Percentiles rank a stretch among this genome's conserved stretches.
Conservation (phyloP, 768 basidiomycete genomes). For the Kwoniella heveanensis region DNA sequence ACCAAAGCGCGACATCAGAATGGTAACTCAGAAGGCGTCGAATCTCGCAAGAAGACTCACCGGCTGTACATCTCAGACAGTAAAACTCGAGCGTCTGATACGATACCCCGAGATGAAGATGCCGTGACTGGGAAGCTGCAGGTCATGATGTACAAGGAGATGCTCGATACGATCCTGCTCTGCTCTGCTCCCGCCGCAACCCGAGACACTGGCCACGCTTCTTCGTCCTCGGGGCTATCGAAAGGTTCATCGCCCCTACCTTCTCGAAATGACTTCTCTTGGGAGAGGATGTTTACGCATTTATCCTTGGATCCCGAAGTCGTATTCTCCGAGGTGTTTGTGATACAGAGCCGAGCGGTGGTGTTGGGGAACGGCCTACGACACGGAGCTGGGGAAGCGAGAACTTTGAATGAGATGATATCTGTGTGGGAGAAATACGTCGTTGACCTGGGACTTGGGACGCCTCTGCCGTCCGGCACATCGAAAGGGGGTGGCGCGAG, state of each 20-base stretch:
- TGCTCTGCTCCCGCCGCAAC: constrained; percentile 1
- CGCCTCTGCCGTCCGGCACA: not conserved
- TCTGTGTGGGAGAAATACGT: constrained; percentile 46
- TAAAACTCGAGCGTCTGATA: constrained; percentile 53
- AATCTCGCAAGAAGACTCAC: constrained; percentile 31
- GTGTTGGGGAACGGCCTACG: constrained; percentile 49
- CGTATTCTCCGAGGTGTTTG: constrained; percentile 46
- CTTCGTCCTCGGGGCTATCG: not conserved
- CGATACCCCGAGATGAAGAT: constrained; percentile 53
- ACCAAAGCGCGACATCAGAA: constrained; percentile 17
- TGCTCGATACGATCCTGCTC: constrained; percentile 50
- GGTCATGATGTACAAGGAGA: constrained; percentile 57
- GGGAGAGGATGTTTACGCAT: constrained; percentile 38
- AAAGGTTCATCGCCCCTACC: constrained; percentile 24
- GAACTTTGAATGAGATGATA: constrained; percentile 39
- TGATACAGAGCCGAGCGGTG: constrained; percentile 44
- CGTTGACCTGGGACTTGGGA: constrained; percentile 45
- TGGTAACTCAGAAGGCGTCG: not conserved
- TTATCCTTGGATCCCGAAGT: constrained; percentile 38
- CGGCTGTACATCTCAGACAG: constrained; percentile 55
- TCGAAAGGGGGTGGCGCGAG: not conserved
- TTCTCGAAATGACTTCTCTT: constrained; percentile 34
- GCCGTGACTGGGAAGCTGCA: constrained; percentile 52
- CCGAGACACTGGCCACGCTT: not conserved
- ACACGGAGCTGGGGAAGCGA: constrained; percentile 23